A percentile compares a stretch with the other conserved stretches of the same genome.
phyloP scores from a whole-genome alignment of 1,139 yeast species.

The Sugiyamaella novakii region DNA sequence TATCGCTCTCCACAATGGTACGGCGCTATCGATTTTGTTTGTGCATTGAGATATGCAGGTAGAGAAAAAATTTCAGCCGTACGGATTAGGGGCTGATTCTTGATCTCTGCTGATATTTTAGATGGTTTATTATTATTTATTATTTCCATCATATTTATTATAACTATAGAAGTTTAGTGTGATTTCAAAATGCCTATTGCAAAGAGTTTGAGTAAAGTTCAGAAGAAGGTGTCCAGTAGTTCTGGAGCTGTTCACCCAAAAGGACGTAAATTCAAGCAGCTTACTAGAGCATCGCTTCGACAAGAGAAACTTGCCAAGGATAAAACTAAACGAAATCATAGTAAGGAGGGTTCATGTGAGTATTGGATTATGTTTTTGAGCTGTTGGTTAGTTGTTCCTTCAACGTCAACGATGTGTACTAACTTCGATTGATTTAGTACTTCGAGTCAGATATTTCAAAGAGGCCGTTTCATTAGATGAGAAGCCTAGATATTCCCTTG shows the following conservation, averaged over 20 bases:
- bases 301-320: constrained; percentile 66
- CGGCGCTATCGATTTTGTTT: constrained; percentile 11
- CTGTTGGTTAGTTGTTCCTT: too few species aligned
- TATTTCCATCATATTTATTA: background rate
- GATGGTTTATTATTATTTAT: too few species aligned
- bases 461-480: constrained; percentile 55
- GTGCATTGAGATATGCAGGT: too few species aligned
- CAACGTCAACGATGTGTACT: too few species aligned
- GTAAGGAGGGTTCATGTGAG: constrained; percentile 45
- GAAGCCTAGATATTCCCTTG: constrained; percentile 50
- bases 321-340: constrained; percentile 63
- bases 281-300: constrained; percentile 82
- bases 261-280: constrained; percentile 83
- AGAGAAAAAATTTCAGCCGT: too few species aligned
- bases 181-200: constrained; percentile 69
- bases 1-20: constrained; percentile 14
- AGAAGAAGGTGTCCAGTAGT: constrained; percentile 62
- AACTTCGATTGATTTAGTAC: constrained; percentile 2
- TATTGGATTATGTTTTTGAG: constrained; percentile 1
- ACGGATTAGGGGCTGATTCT: too few species aligned
- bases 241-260: constrained; percentile 67
- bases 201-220: constrained; percentile 71
- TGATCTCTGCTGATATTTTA: too few species aligned
- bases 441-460: constrained; percentile 63
- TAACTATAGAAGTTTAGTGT: too few species aligned